Conservation (phyloP, 768 basidiomycete genomes). For the Lentinula guzmanii region DNA sequence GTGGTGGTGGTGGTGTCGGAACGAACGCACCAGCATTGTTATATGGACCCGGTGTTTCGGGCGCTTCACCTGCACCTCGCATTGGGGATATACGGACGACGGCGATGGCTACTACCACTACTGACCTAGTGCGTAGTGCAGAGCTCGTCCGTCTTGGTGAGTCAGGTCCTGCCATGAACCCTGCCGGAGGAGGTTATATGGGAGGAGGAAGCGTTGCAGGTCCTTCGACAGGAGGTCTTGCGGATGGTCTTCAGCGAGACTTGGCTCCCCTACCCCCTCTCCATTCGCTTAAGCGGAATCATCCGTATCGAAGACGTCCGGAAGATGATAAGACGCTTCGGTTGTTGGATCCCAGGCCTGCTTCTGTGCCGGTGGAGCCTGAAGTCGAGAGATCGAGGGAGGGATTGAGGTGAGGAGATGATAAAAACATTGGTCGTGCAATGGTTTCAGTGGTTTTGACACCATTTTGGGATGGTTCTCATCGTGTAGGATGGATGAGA, state of each 20-base stretch:
- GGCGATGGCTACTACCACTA: too few relatives aligned
- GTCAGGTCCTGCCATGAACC: neutral
- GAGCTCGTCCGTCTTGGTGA: neutral
- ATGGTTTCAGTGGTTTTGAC: too few relatives aligned
- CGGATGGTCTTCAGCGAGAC: slow-evolving; percentile 19
- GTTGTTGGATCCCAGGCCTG: slow-evolving; percentile 29
- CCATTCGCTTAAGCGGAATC: slow-evolving; percentile 42
- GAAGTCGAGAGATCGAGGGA: neutral
- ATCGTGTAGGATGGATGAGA: too few relatives aligned
- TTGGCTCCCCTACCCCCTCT: slow-evolving; percentile 46
- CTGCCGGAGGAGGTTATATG: neutral
- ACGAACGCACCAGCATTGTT: neutral
- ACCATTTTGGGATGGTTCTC: too few relatives aligned
- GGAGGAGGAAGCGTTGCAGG: neutral
- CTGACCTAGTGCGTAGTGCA: neutral
- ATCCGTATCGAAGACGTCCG: slow-evolving; percentile 55
- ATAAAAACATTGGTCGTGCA: too few relatives aligned
- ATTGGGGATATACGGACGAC: neutral
- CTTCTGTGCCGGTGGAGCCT: neutral
- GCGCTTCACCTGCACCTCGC: neutral
- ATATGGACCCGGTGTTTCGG: neutral
- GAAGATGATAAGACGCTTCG: slow-evolving; percentile 58
- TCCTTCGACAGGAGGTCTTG: neutral
- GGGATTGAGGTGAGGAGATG: too few relatives aligned
- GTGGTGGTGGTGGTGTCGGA: neutral